A percentile compares a stretch with the other conserved stretches of the same genome.
Evolutionary conservation across 202 grass and related monocot species (phyloP).

Genomic region (Zizania palustris): DNA sequence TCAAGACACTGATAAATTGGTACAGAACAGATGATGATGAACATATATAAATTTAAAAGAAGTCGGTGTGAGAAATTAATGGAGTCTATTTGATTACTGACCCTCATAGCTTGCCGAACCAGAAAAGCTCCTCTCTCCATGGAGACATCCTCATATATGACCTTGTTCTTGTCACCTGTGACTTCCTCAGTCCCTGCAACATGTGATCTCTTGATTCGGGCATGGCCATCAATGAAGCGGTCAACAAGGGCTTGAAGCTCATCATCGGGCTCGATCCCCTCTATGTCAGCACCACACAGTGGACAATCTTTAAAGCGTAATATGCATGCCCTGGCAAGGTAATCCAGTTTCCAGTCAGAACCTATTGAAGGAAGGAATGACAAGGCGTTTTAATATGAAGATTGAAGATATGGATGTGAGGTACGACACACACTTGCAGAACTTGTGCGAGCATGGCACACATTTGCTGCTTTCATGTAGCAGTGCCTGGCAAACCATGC

Average conservation of each 20-base stretch:
- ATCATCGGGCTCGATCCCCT: slow-evolving; percentile 69
- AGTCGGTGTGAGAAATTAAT: background rate
- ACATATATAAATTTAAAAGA: background rate
- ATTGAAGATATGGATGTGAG: background rate
- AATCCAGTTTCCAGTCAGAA: slow-evolving; percentile 18
- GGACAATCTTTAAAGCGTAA: slow-evolving; percentile 87
- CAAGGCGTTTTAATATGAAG: background rate
- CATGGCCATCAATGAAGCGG: slow-evolving; percentile 92
- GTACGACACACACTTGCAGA: slow-evolving; percentile 72
- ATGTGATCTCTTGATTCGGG: slow-evolving; percentile 82
- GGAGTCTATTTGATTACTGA: slow-evolving; percentile 44
- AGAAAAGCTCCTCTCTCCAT: slow-evolving; percentile 96
- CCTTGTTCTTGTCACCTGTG: slow-evolving; percentile 54
- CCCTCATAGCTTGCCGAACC: slow-evolving; percentile 98
- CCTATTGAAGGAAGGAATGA: background rate
- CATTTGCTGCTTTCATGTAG: slow-evolving; percentile 88
- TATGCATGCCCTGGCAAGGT: slow-evolving; percentile 70
- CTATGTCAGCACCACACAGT: slow-evolving; percentile 87
- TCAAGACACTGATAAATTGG: background rate
- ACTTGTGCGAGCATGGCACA: slow-evolving; percentile 82
- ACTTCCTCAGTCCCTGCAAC: slow-evolving; percentile 43
- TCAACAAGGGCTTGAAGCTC: slow-evolving; percentile 81
- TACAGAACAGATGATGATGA: background rate
- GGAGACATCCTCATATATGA: slow-evolving; percentile 97
- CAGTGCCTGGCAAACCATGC: slow-evolving; percentile 86